Evolutionary conservation across 768 basidiomycete genomes (phyloP).

Genomic region (Paxillus rubicundulus): DNA sequence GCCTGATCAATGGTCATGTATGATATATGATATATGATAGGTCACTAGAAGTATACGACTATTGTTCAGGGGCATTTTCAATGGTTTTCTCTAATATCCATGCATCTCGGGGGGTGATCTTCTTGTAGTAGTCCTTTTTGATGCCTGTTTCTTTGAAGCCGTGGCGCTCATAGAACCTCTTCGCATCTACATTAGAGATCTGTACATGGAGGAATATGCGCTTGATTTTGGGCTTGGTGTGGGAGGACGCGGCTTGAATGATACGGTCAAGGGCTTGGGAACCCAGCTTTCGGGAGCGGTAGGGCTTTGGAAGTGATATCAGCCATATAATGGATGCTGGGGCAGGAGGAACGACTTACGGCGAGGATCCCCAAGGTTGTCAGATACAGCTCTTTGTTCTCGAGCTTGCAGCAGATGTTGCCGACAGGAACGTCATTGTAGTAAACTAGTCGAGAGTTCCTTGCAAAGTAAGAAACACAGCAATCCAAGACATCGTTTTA

Average conservation of each 20-base stretch:
- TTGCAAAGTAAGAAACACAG: constrained; percentile 22
- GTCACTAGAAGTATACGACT: constrained; percentile 19
- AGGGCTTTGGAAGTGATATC: constrained; percentile 54
- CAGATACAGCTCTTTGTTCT: constrained; percentile 65
- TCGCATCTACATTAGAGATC: constrained; percentile 73
- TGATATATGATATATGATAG: too few species aligned
- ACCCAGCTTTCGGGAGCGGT: constrained; percentile 76
- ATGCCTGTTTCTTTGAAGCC: constrained; percentile 70
- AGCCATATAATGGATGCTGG: constrained; percentile 11
- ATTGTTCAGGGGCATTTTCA: constrained; percentile 24
- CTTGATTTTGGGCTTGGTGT: constrained; percentile 59
- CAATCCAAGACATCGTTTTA: constrained; percentile 7
- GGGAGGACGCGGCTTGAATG: constrained; percentile 57
- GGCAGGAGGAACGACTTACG: constrained; percentile 43
- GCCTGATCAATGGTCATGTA: constrained; percentile 15
- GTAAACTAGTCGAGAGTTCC: constrained; percentile 56
- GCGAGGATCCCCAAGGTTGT: constrained; percentile 93
- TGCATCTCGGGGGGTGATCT: constrained; percentile 78
- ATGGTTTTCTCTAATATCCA: constrained; percentile 79
- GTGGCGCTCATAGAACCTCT: constrained; percentile 79
- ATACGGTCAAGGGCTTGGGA: constrained; percentile 69
- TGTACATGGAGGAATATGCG: constrained; percentile 86
- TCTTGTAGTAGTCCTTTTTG: constrained; percentile 84
- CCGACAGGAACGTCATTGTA: constrained; percentile 93
- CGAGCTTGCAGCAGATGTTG: constrained; percentile 81